Base-by-base conservation (phyloP, 495 filamentous ascomycete genomes). In the Tetracladium setigerum region DNA sequence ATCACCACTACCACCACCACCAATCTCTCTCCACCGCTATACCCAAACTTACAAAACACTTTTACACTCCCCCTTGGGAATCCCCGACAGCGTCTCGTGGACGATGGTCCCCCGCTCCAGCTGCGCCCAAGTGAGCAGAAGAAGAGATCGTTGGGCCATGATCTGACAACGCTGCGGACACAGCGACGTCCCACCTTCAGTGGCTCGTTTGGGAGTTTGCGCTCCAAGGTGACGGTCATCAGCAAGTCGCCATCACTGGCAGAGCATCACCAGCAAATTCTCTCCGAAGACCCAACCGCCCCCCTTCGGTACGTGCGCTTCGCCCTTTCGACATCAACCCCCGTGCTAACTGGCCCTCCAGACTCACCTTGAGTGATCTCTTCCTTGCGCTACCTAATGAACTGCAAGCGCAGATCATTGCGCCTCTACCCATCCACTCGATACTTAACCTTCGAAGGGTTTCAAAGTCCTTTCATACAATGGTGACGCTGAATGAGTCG, bases 401-500 rank as follows among this genome's bases (percentile, higher is more conserved):
- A 53, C 54, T 79, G 40, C 75, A 77, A 57, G 67, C 74, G 6
- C 71, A 77, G 47, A 73, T 79, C 48, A 70, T 79, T 38, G 65
- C 72, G 10, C 71, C 72, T 2, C 65, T 79, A 17, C 72, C 75
- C 8, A 65, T 79, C 41, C 72, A 68, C 3, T 69, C 73, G 43
- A 62, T 79, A 2, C 60, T 79, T 16, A 74, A 66, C 42, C 60
- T 79, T 19, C 66, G 75, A 45, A 49, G 73, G 24, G 67, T 73
- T 1, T 79, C 74, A 12, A 70, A 71, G 44, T 71, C 71, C 14
- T 66, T 75, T 53, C 74, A 76, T 50, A 65, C 62, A 22, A 62
- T 77, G 47, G 67, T 79, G n/a, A 71, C 73, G n/a, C 44, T 71
- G 2, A 76, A 79, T 58, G 75, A 79, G 51, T 62, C 62, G 8